phyloP scores from a whole-genome alignment of 306 rosid genomes.

The Dryas drummondii region DNA sequence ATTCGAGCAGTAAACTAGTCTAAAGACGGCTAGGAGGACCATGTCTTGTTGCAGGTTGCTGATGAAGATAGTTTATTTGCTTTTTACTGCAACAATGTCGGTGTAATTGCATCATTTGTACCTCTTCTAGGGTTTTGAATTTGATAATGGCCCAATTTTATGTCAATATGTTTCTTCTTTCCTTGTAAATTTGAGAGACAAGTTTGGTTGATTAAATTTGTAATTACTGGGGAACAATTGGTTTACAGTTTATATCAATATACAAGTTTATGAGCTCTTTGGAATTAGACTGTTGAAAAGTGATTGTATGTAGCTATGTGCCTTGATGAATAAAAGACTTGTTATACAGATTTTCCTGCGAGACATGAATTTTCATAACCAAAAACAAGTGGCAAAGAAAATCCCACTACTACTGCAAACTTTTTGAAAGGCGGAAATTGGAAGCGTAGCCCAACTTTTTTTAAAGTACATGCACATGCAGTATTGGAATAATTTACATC shows the following conservation, averaged over 20 bases:
- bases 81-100: neutral
- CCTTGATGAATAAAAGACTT: too few relatives aligned
- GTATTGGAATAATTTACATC: neutral
- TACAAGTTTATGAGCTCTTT: too few relatives aligned
- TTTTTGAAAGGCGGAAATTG: neutral
- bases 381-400: too few relatives aligned
- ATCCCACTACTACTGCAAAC: too few relatives aligned
- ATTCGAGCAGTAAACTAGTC: constrained; percentile 1
- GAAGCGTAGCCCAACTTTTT: neutral
- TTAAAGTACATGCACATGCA: neutral
- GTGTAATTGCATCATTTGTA: neutral
- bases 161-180: neutral
- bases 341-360: too few relatives aligned
- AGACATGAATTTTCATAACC: too few relatives aligned
- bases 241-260: neutral
- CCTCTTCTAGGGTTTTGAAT: too few relatives aligned
- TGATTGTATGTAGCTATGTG: too few relatives aligned
- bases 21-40: neutral
- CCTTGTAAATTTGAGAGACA: neutral
- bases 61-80: neutral
- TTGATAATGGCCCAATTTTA: neutral
- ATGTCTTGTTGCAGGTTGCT: neutral
- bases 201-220: neutral
- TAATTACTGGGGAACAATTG: neutral
- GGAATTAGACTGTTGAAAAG: too few relatives aligned